Base-by-base conservation (phyloP, 2,329 filamentous ascomycete genomes). In the Pezicula neosporulosa region DNA sequence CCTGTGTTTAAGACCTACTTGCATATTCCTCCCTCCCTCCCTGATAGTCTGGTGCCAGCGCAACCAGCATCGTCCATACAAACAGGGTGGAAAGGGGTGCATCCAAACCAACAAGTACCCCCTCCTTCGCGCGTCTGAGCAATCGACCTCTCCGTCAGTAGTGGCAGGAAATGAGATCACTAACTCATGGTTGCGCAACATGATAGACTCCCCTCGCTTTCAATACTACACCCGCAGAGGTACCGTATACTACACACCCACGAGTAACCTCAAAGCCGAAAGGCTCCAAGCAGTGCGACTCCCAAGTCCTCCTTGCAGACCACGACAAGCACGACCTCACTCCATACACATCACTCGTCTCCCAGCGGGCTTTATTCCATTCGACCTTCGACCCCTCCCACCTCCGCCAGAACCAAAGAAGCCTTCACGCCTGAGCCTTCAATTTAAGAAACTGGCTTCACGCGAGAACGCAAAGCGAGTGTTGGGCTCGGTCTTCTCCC, bases 321-420 rank as follows among this genome's bases (percentile, higher is more conserved):
- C 72, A 51, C 74, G 78, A 58, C 73, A 67, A 52, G 73, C 77
- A 57, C 71, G 78, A 61, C 78, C 77, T 41, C 77, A 81, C 59
- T 78, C 77, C 39, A 81, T 82, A 54, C 76, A 78, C 63, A 80
- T 82, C 53, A 71, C 63, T 71, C 52, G 74, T 72, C 51, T 78
- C 75, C 56, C 73, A 66, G 41, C 72, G 54, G 65, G 75, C 27
- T 73, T 69, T 44, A 59, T 72, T 3, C 72, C 70, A 3, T 63
- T 64, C 52, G 72, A 74, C 41, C 50, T 64, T 2, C 47, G 59
- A 48, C 56, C 60, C 36, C 36, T 43, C 7, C 59, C 72, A 13
- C 57, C 39, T 47, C 66, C 48, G 52, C 58, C 54, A 56, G 53
- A 54, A 59, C 56, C 60, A 37, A 64, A 63, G 61, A 63, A 64